Evolutionary conservation across 495 filamentous ascomycete species (phyloP), one percentile per base, ranked within the genome.

Genomic region (Lentithecium fluviatile): DNA sequence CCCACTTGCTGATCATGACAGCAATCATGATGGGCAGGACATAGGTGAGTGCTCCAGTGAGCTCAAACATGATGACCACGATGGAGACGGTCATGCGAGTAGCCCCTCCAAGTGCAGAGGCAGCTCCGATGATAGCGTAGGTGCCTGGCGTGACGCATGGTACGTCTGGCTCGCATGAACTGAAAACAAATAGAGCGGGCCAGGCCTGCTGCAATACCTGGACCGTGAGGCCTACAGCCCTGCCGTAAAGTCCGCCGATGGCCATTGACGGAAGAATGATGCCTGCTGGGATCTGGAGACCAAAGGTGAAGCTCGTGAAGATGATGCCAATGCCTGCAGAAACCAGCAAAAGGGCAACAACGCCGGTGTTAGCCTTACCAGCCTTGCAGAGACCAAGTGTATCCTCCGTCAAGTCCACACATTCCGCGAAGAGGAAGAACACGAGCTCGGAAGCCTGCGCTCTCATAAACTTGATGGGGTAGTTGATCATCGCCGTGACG

Each of bases 1-100:
- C 91, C 94, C 94, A 98, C 74, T 98, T 98, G 60, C 87, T 89
- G 21, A 97, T 76, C 93, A 98, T 96, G 60, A 98, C 94, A n/a
- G 95, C 91, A 59, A 98, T 88, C 94, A 98, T 98, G 70, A 98
- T 97, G 19, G 94, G 94, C 11, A 98, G 85, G 32, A 98, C 94
- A 71, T 98, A 97, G 0, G 92, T 95, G 13, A 98, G 78, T 0
- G 94, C 95, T 24, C 94, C 94, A 0, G 94, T 98, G 25, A 98
- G 84, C 75, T 98, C 94, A 65, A 97, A 98, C 90, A 96, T 97
- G 75, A 98, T 97, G 62, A 97, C 94, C 2, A 97, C 94, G 67
- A 98, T 96, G 11, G 93, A 97, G 13, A 87, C 79, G 11, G 94
- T 98, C 89, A 98, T 97, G 65, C 94, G 85, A 24, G 93, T 97